A percentile compares a stretch with the other conserved stretches of the same genome.
phyloP scores from a whole-genome alignment of 108 stramenopile genomes.

The Fragilariopsis cylindrus region DNA sequence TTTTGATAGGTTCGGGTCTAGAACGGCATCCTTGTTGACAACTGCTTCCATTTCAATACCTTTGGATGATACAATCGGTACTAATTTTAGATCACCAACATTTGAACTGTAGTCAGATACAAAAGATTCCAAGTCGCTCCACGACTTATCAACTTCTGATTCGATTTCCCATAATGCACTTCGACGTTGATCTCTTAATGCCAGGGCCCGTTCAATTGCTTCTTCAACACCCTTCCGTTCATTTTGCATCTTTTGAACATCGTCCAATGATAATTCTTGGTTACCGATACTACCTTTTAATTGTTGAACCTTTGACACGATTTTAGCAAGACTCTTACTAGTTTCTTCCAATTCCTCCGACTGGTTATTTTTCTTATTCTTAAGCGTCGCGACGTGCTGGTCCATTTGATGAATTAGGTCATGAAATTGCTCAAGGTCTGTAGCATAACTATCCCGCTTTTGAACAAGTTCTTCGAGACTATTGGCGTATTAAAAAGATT shows the following conservation, averaged over 20 bases:
- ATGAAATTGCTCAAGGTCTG: slow-evolving; percentile 88
- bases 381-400: slow-evolving; percentile 65
- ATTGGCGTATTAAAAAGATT: not conserved
- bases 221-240: slow-evolving; percentile 67
- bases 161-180: slow-evolving; percentile 53
- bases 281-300: slow-evolving; percentile 48
- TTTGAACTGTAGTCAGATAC: slow-evolving; percentile 60
- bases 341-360: slow-evolving; percentile 55
- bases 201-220: slow-evolving; percentile 50
- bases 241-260: slow-evolving; percentile 67
- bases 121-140: slow-evolving; percentile 48
- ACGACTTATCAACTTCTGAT: slow-evolving; percentile 36
- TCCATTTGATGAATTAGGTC: slow-evolving; percentile 77
- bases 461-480: slow-evolving; percentile 66
- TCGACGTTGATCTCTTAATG: slow-evolving; percentile 39
- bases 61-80: slow-evolving; percentile 54
- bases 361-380: slow-evolving; percentile 63
- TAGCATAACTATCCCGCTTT: slow-evolving; percentile 72
- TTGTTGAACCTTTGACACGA: slow-evolving; percentile 34
- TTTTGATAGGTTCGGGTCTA: slow-evolving; percentile 31
- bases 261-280: slow-evolving; percentile 73
- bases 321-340: slow-evolving; percentile 48
- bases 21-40: slow-evolving; percentile 43
- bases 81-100: slow-evolving; percentile 45
- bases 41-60: slow-evolving; percentile 40